A percentile compares a stretch with the other conserved stretches of the same genome.
phyloP scores from a whole-genome alignment of 164 flowering plant species.

The Vitis labrusca region DNA sequence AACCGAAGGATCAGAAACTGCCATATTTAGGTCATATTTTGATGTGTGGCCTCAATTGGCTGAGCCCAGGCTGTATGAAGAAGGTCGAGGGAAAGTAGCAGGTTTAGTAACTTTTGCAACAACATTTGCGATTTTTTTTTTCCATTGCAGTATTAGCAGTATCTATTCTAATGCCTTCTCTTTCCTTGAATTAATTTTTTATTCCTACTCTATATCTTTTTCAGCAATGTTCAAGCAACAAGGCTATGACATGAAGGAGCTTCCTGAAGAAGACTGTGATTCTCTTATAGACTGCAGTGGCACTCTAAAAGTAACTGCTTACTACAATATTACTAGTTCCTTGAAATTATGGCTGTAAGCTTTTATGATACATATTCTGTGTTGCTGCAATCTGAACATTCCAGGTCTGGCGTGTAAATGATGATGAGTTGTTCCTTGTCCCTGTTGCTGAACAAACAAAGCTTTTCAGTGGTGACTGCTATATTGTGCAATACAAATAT shows the following conservation, averaged over 20 bases:
- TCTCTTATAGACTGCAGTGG: slow-evolving; percentile 50
- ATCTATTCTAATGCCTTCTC: too few species aligned
- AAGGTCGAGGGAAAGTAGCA: slow-evolving; percentile 86
- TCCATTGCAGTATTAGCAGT: neutral
- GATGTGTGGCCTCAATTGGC: slow-evolving; percentile 53
- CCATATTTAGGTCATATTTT: slow-evolving; percentile 53
- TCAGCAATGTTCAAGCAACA: slow-evolving; percentile 73
- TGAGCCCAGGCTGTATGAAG: slow-evolving; percentile 47
- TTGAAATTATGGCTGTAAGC: neutral
- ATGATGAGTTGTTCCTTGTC: slow-evolving; percentile 34
- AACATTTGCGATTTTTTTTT: neutral
- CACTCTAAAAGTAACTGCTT: slow-evolving; percentile 39
- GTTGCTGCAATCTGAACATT: slow-evolving; percentile 8
- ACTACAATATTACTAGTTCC: neutral
- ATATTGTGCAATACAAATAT: slow-evolving; percentile 64
- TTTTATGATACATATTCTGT: slow-evolving; percentile 8
- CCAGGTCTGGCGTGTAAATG: slow-evolving; percentile 77
- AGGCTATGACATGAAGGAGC: slow-evolving; percentile 68
- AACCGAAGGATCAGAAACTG: slow-evolving; percentile 69
- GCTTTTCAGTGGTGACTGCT: slow-evolving; percentile 75
- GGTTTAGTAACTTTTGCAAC: slow-evolving; percentile 37
- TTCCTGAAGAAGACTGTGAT: slow-evolving; percentile 51
- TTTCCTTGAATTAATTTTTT: neutral
- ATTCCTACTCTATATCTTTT: neutral
- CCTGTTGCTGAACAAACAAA: slow-evolving; percentile 39